These are phyloP conservation scores for Thoreauomyces humboldtii DNA, from an alignment of 192 early-diverging fungal species.

Conservation along the genomic window DNA sequence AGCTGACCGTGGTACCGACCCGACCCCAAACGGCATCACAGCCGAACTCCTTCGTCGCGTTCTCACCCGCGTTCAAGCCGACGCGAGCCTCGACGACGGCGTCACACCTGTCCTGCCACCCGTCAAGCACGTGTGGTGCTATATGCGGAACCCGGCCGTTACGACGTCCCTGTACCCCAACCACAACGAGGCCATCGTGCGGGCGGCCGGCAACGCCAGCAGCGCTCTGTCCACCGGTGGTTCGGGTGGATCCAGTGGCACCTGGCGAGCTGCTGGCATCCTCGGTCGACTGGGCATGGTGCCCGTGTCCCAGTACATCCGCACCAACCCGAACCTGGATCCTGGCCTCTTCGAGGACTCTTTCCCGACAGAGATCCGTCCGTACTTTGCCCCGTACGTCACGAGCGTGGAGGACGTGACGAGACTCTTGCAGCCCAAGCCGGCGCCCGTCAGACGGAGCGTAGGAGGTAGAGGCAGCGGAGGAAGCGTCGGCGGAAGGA, in stretches of 20 bases:
- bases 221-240: background rate
- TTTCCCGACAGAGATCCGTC: slow-evolving; percentile 32
- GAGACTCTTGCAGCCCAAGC: slow-evolving; percentile 12
- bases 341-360: slow-evolving; percentile 31
- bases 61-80: background rate
- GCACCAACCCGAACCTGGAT: slow-evolving; percentile 33
- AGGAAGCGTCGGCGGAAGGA: no score
- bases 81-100: background rate
- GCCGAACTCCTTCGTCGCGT: slow-evolving; percentile 15
- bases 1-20: slow-evolving; percentile 16
- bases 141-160: slow-evolving; percentile 12
- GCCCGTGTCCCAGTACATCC: slow-evolving; percentile 37
- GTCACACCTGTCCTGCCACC: no score
- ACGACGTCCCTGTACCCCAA: background rate
- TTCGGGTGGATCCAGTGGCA: slow-evolving; percentile 4
- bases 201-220: background rate
- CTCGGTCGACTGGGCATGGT: slow-evolving; percentile 42
- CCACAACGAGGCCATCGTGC: background rate
- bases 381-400: slow-evolving; percentile 26
- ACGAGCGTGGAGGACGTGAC: slow-evolving; percentile 29
- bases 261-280: slow-evolving; percentile 27
- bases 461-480: no score
- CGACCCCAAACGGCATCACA: slow-evolving; percentile 20
- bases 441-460: no score
- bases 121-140: slow-evolving; percentile 18